Percentiles rank a stretch among this genome's conserved stretches.
Evolutionary conservation across 768 basidiomycete genomes (phyloP).

Genomic region (Paxillus ammoniavirescens): DNA sequence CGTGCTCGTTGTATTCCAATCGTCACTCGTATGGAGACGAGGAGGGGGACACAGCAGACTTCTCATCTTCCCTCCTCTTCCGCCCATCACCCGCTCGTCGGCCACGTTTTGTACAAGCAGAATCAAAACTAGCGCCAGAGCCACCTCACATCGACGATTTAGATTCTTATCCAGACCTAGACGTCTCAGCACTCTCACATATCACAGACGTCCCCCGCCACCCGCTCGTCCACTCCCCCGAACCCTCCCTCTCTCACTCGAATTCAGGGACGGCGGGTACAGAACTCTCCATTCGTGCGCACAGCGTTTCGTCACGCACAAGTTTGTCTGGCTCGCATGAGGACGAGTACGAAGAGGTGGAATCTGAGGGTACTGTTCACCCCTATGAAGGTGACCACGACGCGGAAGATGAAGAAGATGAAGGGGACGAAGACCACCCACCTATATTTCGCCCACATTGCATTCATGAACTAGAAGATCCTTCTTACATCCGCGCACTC

Average conservation of each 20-base stretch:
- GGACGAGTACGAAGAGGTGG: constrained; percentile 11
- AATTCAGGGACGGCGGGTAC: constrained; percentile 33
- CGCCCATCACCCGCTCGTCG: constrained; percentile 14
- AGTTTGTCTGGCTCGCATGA: constrained; percentile 15
- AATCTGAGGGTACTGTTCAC: constrained; percentile 18
- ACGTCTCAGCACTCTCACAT: constrained; percentile 21
- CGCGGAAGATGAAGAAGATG: constrained; percentile 14
- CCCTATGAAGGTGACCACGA: constrained; percentile 29
- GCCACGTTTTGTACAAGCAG: neutral
- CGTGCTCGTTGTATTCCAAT: constrained; percentile 17
- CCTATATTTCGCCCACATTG: constrained; percentile 37
- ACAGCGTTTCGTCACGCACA: constrained; percentile 23
- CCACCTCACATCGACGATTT: neutral
- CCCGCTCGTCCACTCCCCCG: constrained; percentile 31
- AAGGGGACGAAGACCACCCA: constrained; percentile 21
- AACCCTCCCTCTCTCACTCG: constrained; percentile 30
- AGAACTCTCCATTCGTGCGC: constrained; percentile 31
- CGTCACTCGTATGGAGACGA: constrained; percentile 21
- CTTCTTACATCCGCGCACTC: constrained; percentile 24
- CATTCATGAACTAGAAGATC: constrained; percentile 54
- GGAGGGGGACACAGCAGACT: constrained; percentile 12
- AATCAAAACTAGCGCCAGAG: neutral
- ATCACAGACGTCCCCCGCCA: constrained; percentile 30
- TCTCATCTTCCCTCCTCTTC: constrained; percentile 28
- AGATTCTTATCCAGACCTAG: neutral